Percentiles rank a stretch among this genome's conserved stretches.
Evolutionary conservation across 768 basidiomycete genomes (phyloP).

Genomic region (Panaeolus papilionaceus): DNA sequence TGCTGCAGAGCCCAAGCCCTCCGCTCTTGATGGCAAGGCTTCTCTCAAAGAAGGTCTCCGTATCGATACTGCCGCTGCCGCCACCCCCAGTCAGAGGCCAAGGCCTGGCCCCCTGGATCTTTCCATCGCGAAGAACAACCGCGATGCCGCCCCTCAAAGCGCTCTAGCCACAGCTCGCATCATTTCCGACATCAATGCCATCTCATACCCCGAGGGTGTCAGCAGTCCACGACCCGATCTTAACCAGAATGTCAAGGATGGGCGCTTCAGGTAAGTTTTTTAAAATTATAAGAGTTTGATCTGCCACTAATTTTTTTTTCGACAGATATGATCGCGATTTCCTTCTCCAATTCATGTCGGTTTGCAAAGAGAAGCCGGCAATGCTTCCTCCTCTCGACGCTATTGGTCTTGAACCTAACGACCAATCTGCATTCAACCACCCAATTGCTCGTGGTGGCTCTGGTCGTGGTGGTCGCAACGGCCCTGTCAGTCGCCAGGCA

Average conservation of each 20-base stretch:
- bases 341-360: slow-evolving; percentile 93
- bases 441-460: slow-evolving; percentile 67
- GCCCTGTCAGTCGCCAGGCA: slow-evolving; percentile 49
- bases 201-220: slow-evolving; percentile 85
- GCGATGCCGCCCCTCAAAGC: slow-evolving; percentile 54
- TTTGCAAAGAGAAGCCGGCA: slow-evolving; percentile 96
- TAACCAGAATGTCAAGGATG: slow-evolving; percentile 82
- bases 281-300: neutral
- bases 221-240: slow-evolving; percentile 85
- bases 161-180: slow-evolving; percentile 82
- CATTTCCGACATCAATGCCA: slow-evolving; percentile 80
- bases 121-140: slow-evolving; percentile 51
- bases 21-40: slow-evolving; percentile 46
- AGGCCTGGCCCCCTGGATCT: slow-evolving; percentile 82
- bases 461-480: slow-evolving; percentile 56
- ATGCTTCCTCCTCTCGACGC: slow-evolving; percentile 87
- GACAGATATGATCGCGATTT: slow-evolving; percentile 95
- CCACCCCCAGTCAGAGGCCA: slow-evolving; percentile 43
- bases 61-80: slow-evolving; percentile 64
- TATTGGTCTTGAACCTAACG: slow-evolving; percentile 86
- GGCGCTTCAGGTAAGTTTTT: slow-evolving; percentile 79
- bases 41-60: slow-evolving; percentile 64
- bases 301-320: slow-evolving; percentile 14
- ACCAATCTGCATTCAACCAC: slow-evolving; percentile 49
- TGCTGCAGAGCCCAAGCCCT: slow-evolving; percentile 32